Conservation (phyloP, 225 moss, liverwort and hornwort genomes). For the Anthoceros angustus region DNA sequence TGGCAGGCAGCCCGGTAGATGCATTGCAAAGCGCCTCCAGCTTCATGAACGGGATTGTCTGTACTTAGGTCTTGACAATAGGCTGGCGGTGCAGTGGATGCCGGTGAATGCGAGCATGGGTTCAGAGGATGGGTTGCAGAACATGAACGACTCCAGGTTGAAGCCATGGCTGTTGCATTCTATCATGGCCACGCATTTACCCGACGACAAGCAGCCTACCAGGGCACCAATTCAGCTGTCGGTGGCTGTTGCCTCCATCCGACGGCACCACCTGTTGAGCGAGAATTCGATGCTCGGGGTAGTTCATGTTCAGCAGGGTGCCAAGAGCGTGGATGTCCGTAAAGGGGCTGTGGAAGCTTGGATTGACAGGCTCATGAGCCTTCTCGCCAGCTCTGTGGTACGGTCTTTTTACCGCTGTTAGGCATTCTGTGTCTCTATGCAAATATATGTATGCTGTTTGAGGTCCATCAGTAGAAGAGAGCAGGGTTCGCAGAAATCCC, state of each 20-base stretch:
- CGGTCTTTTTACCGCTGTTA: slow-evolving; percentile 4
- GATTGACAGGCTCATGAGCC: slow-evolving; percentile 70
- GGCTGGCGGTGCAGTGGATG: too few species aligned
- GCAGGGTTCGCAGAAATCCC: neutral
- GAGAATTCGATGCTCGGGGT: slow-evolving; percentile 41
- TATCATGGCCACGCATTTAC: slow-evolving; percentile 73
- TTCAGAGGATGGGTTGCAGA: slow-evolving; percentile 60
- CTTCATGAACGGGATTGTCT: too few species aligned
- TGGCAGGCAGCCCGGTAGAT: too few species aligned
- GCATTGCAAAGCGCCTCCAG: too few species aligned
- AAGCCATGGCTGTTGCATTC: slow-evolving; percentile 67
- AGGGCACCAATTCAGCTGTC: slow-evolving; percentile 78
- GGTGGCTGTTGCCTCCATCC: slow-evolving; percentile 70
- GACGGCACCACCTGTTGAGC: slow-evolving; percentile 73
- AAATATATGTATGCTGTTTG: neutral
- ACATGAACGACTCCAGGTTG: slow-evolving; percentile 67
- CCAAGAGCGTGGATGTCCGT: slow-evolving; percentile 51
- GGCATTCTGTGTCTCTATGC: slow-evolving; percentile 20
- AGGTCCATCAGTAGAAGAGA: too few species aligned
- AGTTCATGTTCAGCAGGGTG: slow-evolving; percentile 37
- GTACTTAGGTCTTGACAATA: too few species aligned
- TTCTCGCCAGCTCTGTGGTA: slow-evolving; percentile 93
- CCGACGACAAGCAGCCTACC: slow-evolving; percentile 81
- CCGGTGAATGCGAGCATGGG: slow-evolving; percentile 25
- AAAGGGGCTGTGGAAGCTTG: slow-evolving; percentile 76